These are phyloP conservation scores for Brassica nigra DNA, from an alignment of 345 rosid genomes.

Conservation along the genomic window DNA sequence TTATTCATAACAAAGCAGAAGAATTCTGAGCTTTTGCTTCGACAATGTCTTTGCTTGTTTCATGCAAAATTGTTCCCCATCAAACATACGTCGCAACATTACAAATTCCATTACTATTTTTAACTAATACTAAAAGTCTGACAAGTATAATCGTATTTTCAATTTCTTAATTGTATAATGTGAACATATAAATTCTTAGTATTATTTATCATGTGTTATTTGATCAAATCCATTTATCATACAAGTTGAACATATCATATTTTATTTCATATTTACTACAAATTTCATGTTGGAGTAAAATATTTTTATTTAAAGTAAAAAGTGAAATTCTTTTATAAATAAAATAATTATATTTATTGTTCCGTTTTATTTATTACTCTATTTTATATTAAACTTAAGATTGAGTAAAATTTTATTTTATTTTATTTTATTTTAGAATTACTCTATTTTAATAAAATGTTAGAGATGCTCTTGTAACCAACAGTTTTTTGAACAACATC, in stretches of 20 bases:
- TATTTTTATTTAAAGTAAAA: too few relatives aligned
- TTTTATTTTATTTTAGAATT: too few relatives aligned
- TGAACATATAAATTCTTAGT: neutral
- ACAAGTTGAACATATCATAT: neutral
- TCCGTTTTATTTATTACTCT: too few relatives aligned
- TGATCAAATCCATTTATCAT: neutral
- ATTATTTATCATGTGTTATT: too few relatives aligned
- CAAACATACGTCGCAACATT: neutral
- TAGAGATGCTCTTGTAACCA: neutral
- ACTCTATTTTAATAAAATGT: too few relatives aligned
- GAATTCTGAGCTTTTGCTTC: constrained; percentile 25
- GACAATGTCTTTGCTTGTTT: constrained; percentile 28
- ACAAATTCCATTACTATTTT: constrained; percentile 9
- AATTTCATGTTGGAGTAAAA: too few relatives aligned
- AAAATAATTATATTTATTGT: too few relatives aligned
- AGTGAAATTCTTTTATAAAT: too few relatives aligned
- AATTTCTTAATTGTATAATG: neutral
- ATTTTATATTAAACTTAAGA: too few relatives aligned
- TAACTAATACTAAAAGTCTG: constrained; percentile 6
- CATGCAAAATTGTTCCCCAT: constrained; percentile 32
- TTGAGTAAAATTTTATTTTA: too few relatives aligned
- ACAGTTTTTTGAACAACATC: neutral
- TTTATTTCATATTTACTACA: too few relatives aligned
- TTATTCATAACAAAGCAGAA: constrained; percentile 24
- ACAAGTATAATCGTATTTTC: neutral